These are phyloP conservation scores for Letharia lupina DNA, from an alignment of 495 filamentous ascomycete genomes.

Conservation along the genomic window DNA sequence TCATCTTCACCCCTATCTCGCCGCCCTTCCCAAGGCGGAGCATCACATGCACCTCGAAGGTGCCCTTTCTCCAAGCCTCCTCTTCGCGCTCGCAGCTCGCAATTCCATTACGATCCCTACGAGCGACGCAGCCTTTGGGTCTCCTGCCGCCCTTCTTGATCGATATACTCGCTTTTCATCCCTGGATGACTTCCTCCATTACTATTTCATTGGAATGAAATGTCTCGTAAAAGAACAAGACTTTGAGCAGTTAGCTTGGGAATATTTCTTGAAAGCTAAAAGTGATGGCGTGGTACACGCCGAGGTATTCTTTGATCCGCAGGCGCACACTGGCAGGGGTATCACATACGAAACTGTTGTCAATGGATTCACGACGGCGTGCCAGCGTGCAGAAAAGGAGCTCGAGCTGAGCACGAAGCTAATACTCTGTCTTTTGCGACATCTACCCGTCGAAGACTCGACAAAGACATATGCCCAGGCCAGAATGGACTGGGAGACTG, in stretches of 20 bases:
- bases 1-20: slow-evolving; percentile 52
- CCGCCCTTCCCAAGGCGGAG: slow-evolving; percentile 65
- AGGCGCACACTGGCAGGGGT: slow-evolving; percentile 58
- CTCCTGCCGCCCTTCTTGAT: slow-evolving; percentile 44
- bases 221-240: slow-evolving; percentile 52
- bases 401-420: slow-evolving; percentile 53
- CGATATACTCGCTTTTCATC: slow-evolving; percentile 59
- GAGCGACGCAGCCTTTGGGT: slow-evolving; percentile 51
- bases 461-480: slow-evolving; percentile 42
- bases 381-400: slow-evolving; percentile 52
- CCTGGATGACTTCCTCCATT: slow-evolving; percentile 69
- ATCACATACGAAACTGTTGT: slow-evolving; percentile 54
- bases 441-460: slow-evolving; percentile 51
- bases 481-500: slow-evolving; percentile 43
- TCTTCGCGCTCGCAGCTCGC: slow-evolving; percentile 57
- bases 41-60: slow-evolving; percentile 76
- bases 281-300: slow-evolving; percentile 60
- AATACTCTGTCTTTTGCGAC: slow-evolving; percentile 62
- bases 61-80: slow-evolving; percentile 54
- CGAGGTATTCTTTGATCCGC: slow-evolving; percentile 76
- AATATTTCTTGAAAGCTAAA: slow-evolving; percentile 59
- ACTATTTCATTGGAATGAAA: slow-evolving; percentile 71
- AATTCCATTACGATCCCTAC: slow-evolving; percentile 55
- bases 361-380: slow-evolving; percentile 48
- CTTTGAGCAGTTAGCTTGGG: slow-evolving; percentile 67